Conservation (phyloP, 106 monocot genomes). For the Alisma plantagoaquatica region DNA sequence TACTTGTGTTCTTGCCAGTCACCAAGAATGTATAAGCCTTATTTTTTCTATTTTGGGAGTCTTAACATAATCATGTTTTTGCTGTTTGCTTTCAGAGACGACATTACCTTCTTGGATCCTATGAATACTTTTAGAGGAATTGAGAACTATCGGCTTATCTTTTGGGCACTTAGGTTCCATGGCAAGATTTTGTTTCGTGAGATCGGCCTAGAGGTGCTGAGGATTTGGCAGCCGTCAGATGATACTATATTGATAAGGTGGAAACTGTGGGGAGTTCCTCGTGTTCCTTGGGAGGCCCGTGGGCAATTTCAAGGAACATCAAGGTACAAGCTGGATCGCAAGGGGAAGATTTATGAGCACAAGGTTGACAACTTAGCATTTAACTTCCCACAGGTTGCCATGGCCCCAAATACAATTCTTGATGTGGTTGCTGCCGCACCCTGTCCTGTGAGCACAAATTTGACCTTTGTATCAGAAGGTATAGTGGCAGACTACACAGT, state of each 20-base stretch:
- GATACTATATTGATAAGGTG: conserved; percentile 65
- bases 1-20: no score
- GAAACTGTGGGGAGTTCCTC: conserved; percentile 64
- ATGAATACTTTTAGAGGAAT: conserved; percentile 77
- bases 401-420: conserved; percentile 25
- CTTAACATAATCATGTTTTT: no score
- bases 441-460: conserved; percentile 35
- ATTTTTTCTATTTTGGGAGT: no score
- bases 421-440: conserved; percentile 51
- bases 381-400: conserved; percentile 43
- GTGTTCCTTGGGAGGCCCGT: conserved; percentile 81
- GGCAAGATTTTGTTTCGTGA: conserved; percentile 71
- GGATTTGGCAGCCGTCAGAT: conserved; percentile 87
- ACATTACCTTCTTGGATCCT: conserved; percentile 75
- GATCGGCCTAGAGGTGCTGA: conserved; percentile 43
- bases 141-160: conserved; percentile 68
- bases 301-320: conserved; percentile 83
- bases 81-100: conserved; percentile 52
- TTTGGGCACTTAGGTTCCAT: conserved; percentile 85
- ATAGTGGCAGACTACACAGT: conserved; percentile 1
- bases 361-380: conserved; percentile 76
- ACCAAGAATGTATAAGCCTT: no score
- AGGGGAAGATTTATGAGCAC: conserved; percentile 94
- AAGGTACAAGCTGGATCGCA: conserved; percentile 75
- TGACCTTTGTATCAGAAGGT: conserved; percentile 28